Conservation (phyloP, 768 basidiomycete genomes). For the Trichaptum fuscoviolaceum region DNA sequence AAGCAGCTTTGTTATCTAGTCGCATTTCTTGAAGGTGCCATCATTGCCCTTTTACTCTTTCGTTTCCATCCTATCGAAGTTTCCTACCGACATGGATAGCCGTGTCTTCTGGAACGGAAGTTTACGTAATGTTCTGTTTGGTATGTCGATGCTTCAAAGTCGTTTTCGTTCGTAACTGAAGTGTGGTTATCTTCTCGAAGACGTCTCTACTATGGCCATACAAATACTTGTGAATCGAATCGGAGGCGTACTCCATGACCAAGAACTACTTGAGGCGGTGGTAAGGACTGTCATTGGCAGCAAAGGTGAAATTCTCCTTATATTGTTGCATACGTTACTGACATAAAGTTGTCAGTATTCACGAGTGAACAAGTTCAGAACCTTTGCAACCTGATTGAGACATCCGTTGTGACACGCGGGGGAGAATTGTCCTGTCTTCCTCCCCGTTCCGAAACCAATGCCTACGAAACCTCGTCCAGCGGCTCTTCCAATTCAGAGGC, state of each 20-base stretch:
- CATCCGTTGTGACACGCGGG: slow-evolving; percentile 14
- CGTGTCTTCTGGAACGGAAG: slow-evolving; percentile 66
- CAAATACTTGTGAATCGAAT: slow-evolving; percentile 53
- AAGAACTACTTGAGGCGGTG: slow-evolving; percentile 40
- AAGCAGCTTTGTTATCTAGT: slow-evolving; percentile 32
- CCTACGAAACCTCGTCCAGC: background rate
- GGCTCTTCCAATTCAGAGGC: background rate
- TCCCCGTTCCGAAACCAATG: background rate
- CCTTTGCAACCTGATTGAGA: slow-evolving; percentile 39
- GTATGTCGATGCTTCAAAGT: slow-evolving; percentile 32
- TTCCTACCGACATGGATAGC: slow-evolving; percentile 72
- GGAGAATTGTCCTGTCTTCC: slow-evolving; percentile 6
- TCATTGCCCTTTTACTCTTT: slow-evolving; percentile 79
- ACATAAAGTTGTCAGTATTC: slow-evolving; percentile 42
- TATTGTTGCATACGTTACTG: slow-evolving; percentile 4
- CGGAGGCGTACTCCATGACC: slow-evolving; percentile 26
- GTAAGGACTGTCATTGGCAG: slow-evolving; percentile 46
- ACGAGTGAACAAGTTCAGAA: slow-evolving; percentile 53
- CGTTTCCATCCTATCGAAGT: slow-evolving; percentile 68
- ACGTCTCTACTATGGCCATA: slow-evolving; percentile 39
- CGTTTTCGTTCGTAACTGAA: background rate
- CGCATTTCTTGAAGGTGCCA: slow-evolving; percentile 83
- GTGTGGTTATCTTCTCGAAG: slow-evolving; percentile 19
- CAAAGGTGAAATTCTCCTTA: slow-evolving; percentile 37
- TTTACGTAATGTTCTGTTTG: slow-evolving; percentile 62